Conservation (phyloP, 2,329 filamentous ascomycete genomes). For the Domatiomyces globalis region DNA sequence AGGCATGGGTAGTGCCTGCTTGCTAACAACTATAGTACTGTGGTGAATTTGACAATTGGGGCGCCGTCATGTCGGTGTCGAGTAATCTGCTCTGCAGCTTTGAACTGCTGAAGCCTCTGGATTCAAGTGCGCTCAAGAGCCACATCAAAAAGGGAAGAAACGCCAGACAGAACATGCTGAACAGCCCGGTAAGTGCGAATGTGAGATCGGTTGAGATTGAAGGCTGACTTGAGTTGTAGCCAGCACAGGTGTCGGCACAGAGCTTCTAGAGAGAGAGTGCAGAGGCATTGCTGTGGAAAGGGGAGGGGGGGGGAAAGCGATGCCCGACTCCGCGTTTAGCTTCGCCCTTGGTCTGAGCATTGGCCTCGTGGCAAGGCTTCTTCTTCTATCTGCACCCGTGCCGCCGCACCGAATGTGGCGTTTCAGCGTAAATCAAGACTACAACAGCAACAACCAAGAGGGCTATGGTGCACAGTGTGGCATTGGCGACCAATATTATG, state of each 20-base stretch:
- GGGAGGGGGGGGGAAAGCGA: too few species aligned
- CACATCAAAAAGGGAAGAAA: slow-evolving; percentile 98
- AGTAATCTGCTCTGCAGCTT: slow-evolving; percentile 90
- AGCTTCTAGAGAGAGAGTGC: slow-evolving; percentile 24
- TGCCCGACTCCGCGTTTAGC: background rate
- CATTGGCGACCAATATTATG: background rate
- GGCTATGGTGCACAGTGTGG: background rate
- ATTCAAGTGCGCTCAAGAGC: slow-evolving; percentile 90
- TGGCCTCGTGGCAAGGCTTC: background rate
- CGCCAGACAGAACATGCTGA: slow-evolving; percentile 86
- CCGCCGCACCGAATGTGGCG: background rate
- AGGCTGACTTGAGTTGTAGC: slow-evolving; percentile 20
- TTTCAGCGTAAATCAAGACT: background rate
- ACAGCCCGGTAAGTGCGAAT: slow-evolving; percentile 66
- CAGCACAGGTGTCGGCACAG: slow-evolving; percentile 31
- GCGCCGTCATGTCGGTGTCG: slow-evolving; percentile 96
- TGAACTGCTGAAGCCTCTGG: slow-evolving; percentile 86
- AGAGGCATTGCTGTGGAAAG: background rate
- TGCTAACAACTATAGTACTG: slow-evolving; percentile 53
- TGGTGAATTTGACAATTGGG: slow-evolving; percentile 98
- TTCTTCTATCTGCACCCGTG: background rate
- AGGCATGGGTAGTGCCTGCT: background rate
- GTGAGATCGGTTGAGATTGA: background rate
- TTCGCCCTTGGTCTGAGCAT: background rate
- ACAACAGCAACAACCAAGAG: background rate